phyloP scores from a whole-genome alignment of 139 green algal species.

The Chlorella sp. region DNA sequence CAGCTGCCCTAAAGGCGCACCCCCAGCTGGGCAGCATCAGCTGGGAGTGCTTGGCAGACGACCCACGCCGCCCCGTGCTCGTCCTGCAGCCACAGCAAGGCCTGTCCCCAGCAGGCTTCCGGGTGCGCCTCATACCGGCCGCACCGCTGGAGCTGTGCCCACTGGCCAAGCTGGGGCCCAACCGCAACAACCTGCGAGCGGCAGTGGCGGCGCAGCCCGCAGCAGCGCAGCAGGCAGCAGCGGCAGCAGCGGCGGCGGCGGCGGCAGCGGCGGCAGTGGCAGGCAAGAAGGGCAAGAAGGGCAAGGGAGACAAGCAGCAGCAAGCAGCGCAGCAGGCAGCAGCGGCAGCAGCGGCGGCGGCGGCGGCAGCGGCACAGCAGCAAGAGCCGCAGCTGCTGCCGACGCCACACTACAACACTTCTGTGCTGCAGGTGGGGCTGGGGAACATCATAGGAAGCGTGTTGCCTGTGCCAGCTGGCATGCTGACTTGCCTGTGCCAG shows the following conservation, averaged over 20 bases:
- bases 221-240: slow-evolving; percentile 9
- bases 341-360: not conserved
- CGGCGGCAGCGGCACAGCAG: not conserved
- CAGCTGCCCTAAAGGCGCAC: slow-evolving; percentile 40
- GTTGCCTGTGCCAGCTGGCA: not conserved
- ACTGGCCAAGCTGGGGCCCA: slow-evolving; percentile 61
- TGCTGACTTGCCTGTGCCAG: not conserved
- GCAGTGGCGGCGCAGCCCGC: not conserved
- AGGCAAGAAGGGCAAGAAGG: not conserved
- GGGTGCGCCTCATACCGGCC: slow-evolving; percentile 55
- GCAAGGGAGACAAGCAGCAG: not conserved
- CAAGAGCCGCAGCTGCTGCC: slow-evolving; percentile 35
- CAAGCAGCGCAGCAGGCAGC: not conserved
- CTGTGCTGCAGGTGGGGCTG: slow-evolving; percentile 51
- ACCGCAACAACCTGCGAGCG: slow-evolving; percentile 58
- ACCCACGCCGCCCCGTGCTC: slow-evolving; percentile 65
- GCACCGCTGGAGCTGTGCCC: slow-evolving; percentile 50
- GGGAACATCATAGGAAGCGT: not conserved
- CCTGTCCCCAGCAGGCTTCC: slow-evolving; percentile 7
- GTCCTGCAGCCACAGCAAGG: slow-evolving; percentile 38
- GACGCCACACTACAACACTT: slow-evolving; percentile 80
- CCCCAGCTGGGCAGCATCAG: slow-evolving; percentile 40
- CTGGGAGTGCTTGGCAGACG: slow-evolving; percentile 47
- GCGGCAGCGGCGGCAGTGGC: not conserved
- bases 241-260: not conserved